Evolutionary conservation across 306 rosid genomes (phyloP), one percentile per base, ranked within the genome.

Genomic region (Cotoneaster glaucophyllus): DNA sequence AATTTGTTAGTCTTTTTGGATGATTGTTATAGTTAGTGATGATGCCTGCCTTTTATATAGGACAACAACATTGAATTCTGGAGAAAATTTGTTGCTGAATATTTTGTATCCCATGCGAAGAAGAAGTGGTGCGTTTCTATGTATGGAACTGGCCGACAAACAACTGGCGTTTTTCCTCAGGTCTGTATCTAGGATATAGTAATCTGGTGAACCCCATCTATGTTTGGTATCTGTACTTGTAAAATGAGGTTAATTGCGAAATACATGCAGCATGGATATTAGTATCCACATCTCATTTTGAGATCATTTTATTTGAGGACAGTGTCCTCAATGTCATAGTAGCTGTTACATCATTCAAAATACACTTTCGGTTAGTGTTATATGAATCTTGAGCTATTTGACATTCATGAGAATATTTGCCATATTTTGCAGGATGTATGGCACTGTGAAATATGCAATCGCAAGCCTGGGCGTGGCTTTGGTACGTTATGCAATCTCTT

Each of bases 91-190:
- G 98, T 94, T 76, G 86, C 90, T 6, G 98, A 94, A 68, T 94
- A 88, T 83, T 94, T 86, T 85, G 98, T 96, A 56, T 97, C 98
- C 28, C 85, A 90, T 87, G 98, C 98, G 74, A 94, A 85, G 84
- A 94, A 94, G 92, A 94, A 94, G 83, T 94, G 98, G 98, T 94
- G 98, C 67, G 97, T 94, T 78, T 94, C 98, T 65, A 86, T 91
- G 96, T 94, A 94, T 82, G 98, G 98, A 78, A 87, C 91, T 85
- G 93, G 96, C 74, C 84, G 97, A 65, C 98, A 94, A 80, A 90
- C 98, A 80, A 87, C 87, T 80, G 98, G 98, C 74, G 98, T 94
- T 85, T 90, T 91, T 74, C 98, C 95, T 79, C 98, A 94, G 98
- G 98, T 91, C 63, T 82, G 83, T 76, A 81, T 76, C 74, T 70